Evolutionary conservation across 2,329 filamentous ascomycete species (phyloP), one percentile per base, ranked within the genome.

Genomic region (Fusarium sp.): DNA sequence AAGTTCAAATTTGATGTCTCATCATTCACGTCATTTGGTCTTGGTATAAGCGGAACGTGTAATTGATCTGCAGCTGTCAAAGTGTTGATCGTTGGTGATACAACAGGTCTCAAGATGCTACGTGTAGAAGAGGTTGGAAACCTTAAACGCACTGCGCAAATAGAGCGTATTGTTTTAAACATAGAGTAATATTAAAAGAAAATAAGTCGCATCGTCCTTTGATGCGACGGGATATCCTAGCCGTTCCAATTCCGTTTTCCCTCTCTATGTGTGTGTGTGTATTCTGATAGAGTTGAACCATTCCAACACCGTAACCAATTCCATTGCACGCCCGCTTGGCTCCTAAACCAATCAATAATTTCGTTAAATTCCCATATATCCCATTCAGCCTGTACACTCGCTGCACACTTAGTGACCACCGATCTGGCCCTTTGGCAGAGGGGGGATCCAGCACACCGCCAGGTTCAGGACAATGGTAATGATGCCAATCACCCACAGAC

Each of bases 401-500:
- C 32, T 33, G 22, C 20, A 11, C 60, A 13, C 60, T 71, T 61
- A 76, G 35, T 68, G 71, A 4, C 74, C 75, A 6, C 77, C 76
- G 45, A 78, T 54, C 62, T 78, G 77, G 7, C 83, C 83, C 73
- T 81, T 85, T 0, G 87, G 86, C 67, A 89, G 76, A 0, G 87
- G 87, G 25, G 78, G 76, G 10, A 87, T 83, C 84, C 84, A 86
- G 59, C 77, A 78, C 6, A 95, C 84, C 7, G 82, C 80, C 47
- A 94, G 39, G 74, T 94, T 92, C 25, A 95, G 79, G 0, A 73
- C 89, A 62, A 97, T 88, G 67, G 88, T 87, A 20, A 97, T 89
- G 39, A 90, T 82, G 4, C 94, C 94, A 73, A 95, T 93, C 61
- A 96, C 90, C 92, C 92, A 96, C 66, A 96, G 87, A 0, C 87